Evolutionary conservation across 1,284 basidiomycete genomes (phyloP), one percentile per base, ranked within the genome.

Genomic region (Ustilago xerochloae): DNA sequence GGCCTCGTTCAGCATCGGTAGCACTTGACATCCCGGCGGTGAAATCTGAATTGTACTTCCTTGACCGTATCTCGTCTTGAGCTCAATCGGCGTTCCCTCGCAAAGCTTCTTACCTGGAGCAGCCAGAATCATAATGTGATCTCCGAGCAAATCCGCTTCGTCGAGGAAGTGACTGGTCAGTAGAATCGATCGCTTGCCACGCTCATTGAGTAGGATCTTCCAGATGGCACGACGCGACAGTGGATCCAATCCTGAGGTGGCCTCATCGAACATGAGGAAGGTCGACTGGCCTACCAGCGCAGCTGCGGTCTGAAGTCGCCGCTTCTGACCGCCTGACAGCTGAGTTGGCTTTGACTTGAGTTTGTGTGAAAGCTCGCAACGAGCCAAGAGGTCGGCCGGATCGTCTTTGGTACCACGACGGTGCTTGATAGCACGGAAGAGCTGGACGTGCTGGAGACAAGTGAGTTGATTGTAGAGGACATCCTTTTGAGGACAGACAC

Each of bases 401-500:
- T 71, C 65, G 8, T 78, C 72, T 24, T 56, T 75, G 3, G 87
- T 85, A 39, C 85, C 84, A n/a, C 85, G 83, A n/a, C 88, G 87
- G 77, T 88, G 88, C 82, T 93, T 93, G 78, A 93, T 87, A 5
- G 89, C 89, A 30, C 86, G 87, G 91, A 92, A 93, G 15, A 93
- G 87, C 2, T 87, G 86, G 24, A 93, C 85, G 3, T 91, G 92
- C 83, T 93, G 90, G 57, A 89, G 86, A 78, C 91, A 92, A 1
- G 90, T 88, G 24, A 93, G 86, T 65, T 93, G 91, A 1, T 91
- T 89, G 84, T 92, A 92, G 1, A 93, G 86, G 2, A 93, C 91
- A 73, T 93, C 92, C 85, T 91, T 92, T 85, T 93, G 92, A 0
- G 91, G 91, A 0, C 92, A 92, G 57, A 93, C 89, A 7, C 92